Conservation (phyloP, 1,284 basidiomycete genomes). For the Ceratobasidium theobromae region DNA sequence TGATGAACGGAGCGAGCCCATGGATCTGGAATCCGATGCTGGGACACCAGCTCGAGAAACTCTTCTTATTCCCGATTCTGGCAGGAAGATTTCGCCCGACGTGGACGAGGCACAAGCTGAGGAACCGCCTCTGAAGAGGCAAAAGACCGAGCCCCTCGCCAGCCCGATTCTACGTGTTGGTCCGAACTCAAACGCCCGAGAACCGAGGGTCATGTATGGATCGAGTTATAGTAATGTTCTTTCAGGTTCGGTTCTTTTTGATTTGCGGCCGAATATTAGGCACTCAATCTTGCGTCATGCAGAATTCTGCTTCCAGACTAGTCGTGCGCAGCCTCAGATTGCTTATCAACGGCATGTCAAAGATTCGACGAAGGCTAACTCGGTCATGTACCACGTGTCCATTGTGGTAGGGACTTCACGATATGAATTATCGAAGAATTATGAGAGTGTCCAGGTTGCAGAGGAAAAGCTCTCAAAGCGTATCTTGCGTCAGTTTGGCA, state of each 20-base stretch:
- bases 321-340: constrained; percentile 13
- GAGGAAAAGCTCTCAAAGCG: constrained; percentile 26
- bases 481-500: constrained; percentile 10
- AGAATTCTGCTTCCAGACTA: constrained; percentile 4
- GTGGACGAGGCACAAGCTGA: not conserved
- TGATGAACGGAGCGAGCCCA: not conserved
- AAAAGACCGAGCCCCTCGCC: not conserved
- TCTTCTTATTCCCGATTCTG: not conserved
- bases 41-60: not conserved
- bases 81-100: not conserved
- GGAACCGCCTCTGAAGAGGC: constrained; percentile 14
- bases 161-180: not conserved
- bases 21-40: constrained; percentile 11
- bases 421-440: constrained; percentile 17
- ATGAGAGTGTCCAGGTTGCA: constrained; percentile 6
- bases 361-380: not conserved
- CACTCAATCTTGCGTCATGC: not conserved
- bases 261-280: not conserved
- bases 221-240: constrained; percentile 3
- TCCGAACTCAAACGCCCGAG: not conserved
- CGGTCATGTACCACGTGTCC: constrained; percentile 6
- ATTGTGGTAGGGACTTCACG: not conserved
- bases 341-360: constrained; percentile 10
- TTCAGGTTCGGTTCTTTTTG: not conserved
- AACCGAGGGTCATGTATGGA: not conserved